Evolutionary conservation across 345 rosid species (phyloP).

Genomic region (Aegle marmelos): DNA sequence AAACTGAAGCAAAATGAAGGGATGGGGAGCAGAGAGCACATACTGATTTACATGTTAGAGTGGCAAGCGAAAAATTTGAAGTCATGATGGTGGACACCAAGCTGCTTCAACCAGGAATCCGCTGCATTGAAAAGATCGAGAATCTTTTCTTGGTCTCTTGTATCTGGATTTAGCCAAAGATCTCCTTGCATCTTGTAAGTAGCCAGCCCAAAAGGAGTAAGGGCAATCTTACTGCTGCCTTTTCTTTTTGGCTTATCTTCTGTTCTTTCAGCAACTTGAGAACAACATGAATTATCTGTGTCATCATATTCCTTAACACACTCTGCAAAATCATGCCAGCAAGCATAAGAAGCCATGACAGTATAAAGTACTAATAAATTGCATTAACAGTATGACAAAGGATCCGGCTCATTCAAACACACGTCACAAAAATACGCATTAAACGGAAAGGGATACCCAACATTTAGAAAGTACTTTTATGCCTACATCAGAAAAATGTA

Average conservation of each 20-base stretch:
- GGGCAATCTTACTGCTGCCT: slow-evolving; percentile 23
- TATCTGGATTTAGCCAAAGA: slow-evolving; percentile 51
- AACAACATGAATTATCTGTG: slow-evolving; percentile 26
- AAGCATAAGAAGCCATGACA: background rate
- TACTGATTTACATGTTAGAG: slow-evolving; percentile 17
- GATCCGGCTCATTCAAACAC: background rate
- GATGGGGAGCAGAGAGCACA: background rate
- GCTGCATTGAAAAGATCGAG: slow-evolving; percentile 51
- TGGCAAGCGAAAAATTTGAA: slow-evolving; percentile 41
- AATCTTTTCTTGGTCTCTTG: slow-evolving; percentile 38
- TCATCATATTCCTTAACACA: slow-evolving; percentile 9
- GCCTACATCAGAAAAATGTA: background rate
- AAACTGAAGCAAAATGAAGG: background rate
- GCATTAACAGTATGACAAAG: background rate
- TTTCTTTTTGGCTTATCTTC: slow-evolving; percentile 12
- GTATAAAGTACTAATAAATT: background rate
- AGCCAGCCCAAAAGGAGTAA: slow-evolving; percentile 69
- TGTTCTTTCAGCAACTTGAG: background rate
- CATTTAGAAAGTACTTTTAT: background rate
- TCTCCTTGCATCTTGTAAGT: slow-evolving; percentile 67
- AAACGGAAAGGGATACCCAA: background rate
- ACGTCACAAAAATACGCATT: background rate
- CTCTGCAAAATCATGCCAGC: slow-evolving; percentile 30
- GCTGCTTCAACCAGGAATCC: slow-evolving; percentile 84
- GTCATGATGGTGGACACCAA: slow-evolving; percentile 64